Evolutionary conservation across 148 eudicot genomes (phyloP).

Genomic region (Polygonum maritimum): DNA sequence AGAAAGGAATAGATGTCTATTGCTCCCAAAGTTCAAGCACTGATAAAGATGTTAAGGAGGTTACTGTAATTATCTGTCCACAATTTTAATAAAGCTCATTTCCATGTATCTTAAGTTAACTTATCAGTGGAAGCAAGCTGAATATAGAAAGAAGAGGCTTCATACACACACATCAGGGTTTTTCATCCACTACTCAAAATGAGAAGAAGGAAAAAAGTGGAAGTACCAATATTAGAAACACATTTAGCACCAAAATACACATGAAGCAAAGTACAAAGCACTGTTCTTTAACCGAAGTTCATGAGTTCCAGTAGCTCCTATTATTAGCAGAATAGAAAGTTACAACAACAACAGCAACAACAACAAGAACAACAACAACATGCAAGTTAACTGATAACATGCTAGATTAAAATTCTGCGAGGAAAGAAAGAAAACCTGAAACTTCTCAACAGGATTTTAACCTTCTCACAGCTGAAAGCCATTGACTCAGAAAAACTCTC

Average conservation of each 20-base stretch:
- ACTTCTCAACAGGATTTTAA: not conserved
- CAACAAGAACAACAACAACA: not conserved
- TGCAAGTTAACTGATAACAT: not conserved
- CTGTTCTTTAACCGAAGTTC: not conserved
- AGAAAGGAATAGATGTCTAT: not conserved
- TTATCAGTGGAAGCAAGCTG: not conserved
- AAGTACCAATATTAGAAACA: not conserved
- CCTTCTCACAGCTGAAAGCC: constrained; percentile 3
- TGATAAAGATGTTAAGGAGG: not conserved
- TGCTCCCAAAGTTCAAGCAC: not conserved
- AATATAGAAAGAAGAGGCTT: not conserved
- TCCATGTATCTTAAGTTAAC: not conserved
- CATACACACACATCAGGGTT: not conserved
- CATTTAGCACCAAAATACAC: not conserved
- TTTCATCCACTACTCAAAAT: not conserved
- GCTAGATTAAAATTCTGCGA: not conserved
- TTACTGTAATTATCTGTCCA: too few relatives aligned
- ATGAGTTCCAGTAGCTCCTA: constrained; percentile 1
- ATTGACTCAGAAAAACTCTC: constrained; percentile 1
- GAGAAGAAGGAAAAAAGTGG: not conserved
- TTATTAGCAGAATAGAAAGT: not conserved
- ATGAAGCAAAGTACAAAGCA: not conserved
- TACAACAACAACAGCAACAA: not conserved
- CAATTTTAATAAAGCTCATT: too few relatives aligned
- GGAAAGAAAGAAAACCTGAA: constrained; percentile 1